A percentile compares a stretch with the other conserved stretches of the same genome.
These are phyloP conservation scores for Orbilia blumenaviensis DNA, from an alignment of 2,329 filamentous ascomycete genomes.

Conservation along the genomic window DNA sequence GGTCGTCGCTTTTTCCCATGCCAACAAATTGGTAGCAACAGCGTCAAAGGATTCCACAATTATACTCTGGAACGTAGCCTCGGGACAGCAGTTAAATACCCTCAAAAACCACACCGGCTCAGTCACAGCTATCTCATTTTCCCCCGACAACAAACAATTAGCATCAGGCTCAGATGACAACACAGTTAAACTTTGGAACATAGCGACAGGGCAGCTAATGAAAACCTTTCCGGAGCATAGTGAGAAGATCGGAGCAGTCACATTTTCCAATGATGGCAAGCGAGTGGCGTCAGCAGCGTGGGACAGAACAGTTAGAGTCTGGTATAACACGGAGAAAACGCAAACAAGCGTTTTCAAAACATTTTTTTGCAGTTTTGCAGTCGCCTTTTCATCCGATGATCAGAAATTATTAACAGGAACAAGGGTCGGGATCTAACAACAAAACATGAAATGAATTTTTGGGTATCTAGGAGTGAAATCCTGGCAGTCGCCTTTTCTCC, in stretches of 20 bases:
- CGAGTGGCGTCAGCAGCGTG: conserved; percentile 68
- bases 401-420: no score
- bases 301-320: background rate
- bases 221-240: background rate
- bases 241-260: conserved; percentile 59
- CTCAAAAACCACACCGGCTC: background rate
- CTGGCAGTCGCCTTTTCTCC: background rate
- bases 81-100: conserved; percentile 76
- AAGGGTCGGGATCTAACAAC: background rate
- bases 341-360: no score
- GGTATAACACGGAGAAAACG: background rate
- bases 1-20: background rate
- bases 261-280: conserved; percentile 93
- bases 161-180: background rate
- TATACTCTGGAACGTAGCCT: conserved; percentile 64
- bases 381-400: no score
- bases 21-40: conserved; percentile 25
- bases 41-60: conserved; percentile 47
- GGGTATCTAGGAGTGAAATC: no score
- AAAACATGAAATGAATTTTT: no score
- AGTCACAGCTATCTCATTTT: background rate
- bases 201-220: conserved; percentile 60
- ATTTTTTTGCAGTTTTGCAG: no score
- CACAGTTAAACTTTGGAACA: conserved; percentile 12
- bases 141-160: background rate